Evolutionary conservation across 139 green algal species (phyloP), one percentile per base, ranked within the genome.

Genomic region (Auxenochlorella pyrenoidosa): DNA sequence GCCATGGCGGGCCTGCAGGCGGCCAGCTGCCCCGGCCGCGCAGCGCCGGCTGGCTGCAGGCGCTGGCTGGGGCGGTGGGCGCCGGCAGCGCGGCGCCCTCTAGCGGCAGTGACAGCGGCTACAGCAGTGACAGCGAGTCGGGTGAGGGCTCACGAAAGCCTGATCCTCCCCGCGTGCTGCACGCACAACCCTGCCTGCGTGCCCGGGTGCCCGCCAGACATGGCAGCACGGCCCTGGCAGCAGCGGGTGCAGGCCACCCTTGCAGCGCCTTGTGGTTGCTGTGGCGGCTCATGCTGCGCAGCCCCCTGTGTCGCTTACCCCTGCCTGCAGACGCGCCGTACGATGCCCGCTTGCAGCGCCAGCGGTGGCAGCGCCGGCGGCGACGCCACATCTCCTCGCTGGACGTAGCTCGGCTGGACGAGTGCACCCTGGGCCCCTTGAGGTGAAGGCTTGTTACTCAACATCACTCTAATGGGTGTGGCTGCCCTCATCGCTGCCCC

Each of bases 81-180:
- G 43, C 12, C n/a, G 38, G 38, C 75, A 40, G 44, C 38, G 43
- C 66, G 40, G 75, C 43, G 41, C 22, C 21, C 12, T 5, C 43
- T 5, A 58, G 22, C 24, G 75, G 24, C 0, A 51, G 32, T 8
- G 82, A 79, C 44, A 87, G 82, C 68, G 68, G 82, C 15, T 79
- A 87, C n/a, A 40, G 44, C n/a, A 87, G 68, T 19, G 82, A 71
- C 19, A 79, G 44, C 82, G 66, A 79, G 68, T 80, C 63, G 5
- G 80, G 60, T 76, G 63, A n/a, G 79, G 15, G 34, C 19, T 38
- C 22, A 19, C 12, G 6, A 6, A 6, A 18, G 12, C 47, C 12
- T 58, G 6, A 58, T 6, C 47, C 6, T 58, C 8, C 47, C 47
- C 6, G 6, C 8, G 8, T 12, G 47, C 6, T 18, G 47, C 47